Percentiles rank a stretch among this genome's conserved stretches.
Evolutionary conservation across 2,329 filamentous ascomycete species (phyloP).

Genomic region (Microthyrium microscopicum): DNA sequence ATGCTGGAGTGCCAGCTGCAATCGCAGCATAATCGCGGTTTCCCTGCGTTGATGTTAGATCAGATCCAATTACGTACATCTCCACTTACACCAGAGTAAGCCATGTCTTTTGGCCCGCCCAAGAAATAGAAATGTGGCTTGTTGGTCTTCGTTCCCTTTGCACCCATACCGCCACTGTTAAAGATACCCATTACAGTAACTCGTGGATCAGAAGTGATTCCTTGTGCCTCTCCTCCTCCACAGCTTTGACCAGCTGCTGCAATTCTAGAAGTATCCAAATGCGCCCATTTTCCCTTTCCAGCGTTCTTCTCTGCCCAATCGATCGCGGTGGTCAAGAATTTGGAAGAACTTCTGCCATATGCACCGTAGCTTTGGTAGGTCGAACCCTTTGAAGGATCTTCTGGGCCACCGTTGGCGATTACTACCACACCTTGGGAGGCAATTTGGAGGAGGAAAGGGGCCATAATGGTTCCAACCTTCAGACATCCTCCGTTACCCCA

Average conservation of each 20-base stretch:
- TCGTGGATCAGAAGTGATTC: neutral
- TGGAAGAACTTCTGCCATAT: neutral
- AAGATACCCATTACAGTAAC: neutral
- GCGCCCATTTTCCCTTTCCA: neutral
- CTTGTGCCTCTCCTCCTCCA: neutral
- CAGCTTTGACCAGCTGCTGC: constrained; percentile 1
- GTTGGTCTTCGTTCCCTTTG: neutral
- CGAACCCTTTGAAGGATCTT: neutral
- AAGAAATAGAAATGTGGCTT: constrained; percentile 1
- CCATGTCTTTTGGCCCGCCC: neutral
- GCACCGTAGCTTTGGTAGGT: neutral
- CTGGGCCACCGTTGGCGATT: neutral
- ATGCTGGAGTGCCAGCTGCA: neutral
- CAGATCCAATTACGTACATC: neutral
- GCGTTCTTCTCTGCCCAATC: neutral
- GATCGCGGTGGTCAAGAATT: neutral
- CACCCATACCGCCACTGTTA: neutral
- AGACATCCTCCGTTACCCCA: constrained; percentile 3
- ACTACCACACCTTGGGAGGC: constrained; percentile 1
- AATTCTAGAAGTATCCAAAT: neutral
- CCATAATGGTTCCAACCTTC: neutral
- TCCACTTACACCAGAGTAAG: neutral
- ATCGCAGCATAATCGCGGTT: neutral
- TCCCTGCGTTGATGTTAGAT: neutral
- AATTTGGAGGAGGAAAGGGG: constrained; percentile 2